Percentiles rank a stretch among this genome's conserved stretches.
Conservation (phyloP, 257 asterid species). For the Lycium ferocissimum region DNA sequence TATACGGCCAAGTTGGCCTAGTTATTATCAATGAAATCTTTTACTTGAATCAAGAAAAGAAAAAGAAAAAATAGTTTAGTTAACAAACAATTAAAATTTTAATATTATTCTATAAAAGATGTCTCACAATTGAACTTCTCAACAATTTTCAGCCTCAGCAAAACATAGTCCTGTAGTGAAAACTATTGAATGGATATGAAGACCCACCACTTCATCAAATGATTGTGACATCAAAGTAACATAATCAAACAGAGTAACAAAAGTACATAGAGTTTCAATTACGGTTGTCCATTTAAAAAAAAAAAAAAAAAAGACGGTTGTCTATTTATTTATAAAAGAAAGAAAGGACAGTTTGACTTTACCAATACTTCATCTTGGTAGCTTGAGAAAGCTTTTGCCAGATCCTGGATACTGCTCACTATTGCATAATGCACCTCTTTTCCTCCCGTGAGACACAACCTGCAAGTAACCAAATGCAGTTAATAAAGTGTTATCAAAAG, state of each 20-base stretch:
- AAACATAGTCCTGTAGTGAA: constrained; percentile 18
- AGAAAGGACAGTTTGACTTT: constrained; percentile 32
- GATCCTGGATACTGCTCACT: constrained; percentile 97
- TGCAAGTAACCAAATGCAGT: constrained; percentile 50
- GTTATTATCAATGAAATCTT: no score
- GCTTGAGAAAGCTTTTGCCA: constrained; percentile 84
- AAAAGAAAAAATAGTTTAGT: not conserved
- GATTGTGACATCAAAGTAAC: not conserved
- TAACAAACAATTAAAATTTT: not conserved
- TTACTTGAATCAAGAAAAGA: no score
- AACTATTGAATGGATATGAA: not conserved
- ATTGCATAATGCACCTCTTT: constrained; percentile 93
- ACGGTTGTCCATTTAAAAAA: not conserved
- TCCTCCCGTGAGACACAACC: constrained; percentile 91
- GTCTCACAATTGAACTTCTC: not conserved
- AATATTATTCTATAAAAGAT: not conserved
- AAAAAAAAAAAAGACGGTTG: not conserved
- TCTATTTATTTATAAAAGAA: not conserved
- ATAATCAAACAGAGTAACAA: not conserved
- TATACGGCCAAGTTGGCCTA: no score
- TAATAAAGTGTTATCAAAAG: not conserved
- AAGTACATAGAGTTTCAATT: constrained; percentile 15
- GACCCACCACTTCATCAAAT: not conserved
- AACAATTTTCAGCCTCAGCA: constrained; percentile 11
- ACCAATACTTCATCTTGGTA: constrained; percentile 97